phyloP scores from a whole-genome alignment of 331 rosid genomes.

The Cydonia oblonga region DNA sequence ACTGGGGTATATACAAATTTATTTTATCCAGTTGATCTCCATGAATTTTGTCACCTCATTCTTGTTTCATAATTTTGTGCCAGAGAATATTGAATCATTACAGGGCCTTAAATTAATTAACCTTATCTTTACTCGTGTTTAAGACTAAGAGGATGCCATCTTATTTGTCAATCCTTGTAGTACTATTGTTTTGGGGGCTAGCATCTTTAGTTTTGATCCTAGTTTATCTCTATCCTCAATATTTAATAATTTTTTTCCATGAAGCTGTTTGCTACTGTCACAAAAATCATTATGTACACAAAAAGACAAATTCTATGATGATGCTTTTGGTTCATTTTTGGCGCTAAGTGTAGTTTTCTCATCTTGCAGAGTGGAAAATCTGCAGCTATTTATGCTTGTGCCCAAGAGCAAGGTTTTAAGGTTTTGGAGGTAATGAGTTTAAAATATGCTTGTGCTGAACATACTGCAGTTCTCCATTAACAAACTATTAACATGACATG shows the following conservation, averaged over 20 bases:
- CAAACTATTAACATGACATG: slow-evolving; percentile 1
- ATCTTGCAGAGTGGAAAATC: slow-evolving; percentile 91
- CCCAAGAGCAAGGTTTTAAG: slow-evolving; percentile 74
- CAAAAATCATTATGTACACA: neutral
- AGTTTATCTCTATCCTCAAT: neutral
- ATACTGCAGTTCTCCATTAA: neutral
- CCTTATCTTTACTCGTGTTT: neutral
- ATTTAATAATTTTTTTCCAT: neutral
- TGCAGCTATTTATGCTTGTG: slow-evolving; percentile 95
- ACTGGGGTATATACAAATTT: slow-evolving; percentile 48
- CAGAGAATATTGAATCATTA: neutral
- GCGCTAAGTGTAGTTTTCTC: slow-evolving; percentile 19
- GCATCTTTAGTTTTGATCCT: neutral
- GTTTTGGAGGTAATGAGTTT: slow-evolving; percentile 62
- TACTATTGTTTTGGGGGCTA: neutral
- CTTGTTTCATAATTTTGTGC: neutral
- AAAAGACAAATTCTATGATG: neutral
- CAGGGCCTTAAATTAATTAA: neutral
- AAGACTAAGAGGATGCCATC: neutral
- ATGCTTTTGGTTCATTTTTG: slow-evolving; percentile 3
- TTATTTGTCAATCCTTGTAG: neutral
- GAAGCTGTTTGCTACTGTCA: neutral
- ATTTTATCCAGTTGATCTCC: neutral
- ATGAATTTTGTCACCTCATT: neutral
- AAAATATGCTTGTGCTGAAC: neutral